Evolutionary conservation across 179 eudicot genomes (phyloP).

Genomic region (Corrigiola litoralis): DNA sequence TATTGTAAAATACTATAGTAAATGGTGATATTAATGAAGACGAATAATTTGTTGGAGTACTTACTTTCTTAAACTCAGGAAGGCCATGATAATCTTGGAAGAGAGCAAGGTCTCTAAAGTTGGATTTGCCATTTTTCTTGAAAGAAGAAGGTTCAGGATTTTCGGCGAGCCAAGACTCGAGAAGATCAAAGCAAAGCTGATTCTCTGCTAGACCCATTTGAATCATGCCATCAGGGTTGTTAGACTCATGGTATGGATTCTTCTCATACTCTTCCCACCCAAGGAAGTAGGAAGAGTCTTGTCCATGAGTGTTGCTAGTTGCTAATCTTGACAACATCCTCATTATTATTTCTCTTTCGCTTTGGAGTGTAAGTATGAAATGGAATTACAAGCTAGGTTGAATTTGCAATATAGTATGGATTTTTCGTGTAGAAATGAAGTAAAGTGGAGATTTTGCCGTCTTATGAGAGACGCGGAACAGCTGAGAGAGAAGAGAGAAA

Average conservation of each 20-base stretch:
- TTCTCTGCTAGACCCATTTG: slow-evolving; percentile 99
- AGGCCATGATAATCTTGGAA: slow-evolving; percentile 96
- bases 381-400: neutral
- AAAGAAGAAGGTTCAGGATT: slow-evolving; percentile 71
- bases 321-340: slow-evolving; percentile 61
- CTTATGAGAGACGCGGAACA: too few relatives aligned
- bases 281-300: slow-evolving; percentile 91
- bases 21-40: too few relatives aligned
- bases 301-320: slow-evolving; percentile 66
- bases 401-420: neutral
- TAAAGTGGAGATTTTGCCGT: neutral
- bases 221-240: slow-evolving; percentile 74
- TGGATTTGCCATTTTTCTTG: slow-evolving; percentile 52
- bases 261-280: slow-evolving; percentile 98
- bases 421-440: slow-evolving; percentile 11
- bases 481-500: neutral
- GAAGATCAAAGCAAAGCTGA: slow-evolving; percentile 85
- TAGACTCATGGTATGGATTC: slow-evolving; percentile 57
- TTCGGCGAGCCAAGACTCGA: slow-evolving; percentile 65
- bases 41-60: neutral
- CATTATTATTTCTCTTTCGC: slow-evolving; percentile 18
- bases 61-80: slow-evolving; percentile 76
- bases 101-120: slow-evolving; percentile 78
- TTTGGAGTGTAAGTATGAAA: neutral
- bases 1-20: too few relatives aligned